Percentiles rank a stretch among this genome's conserved stretches.
Conservation (phyloP, 1,139 yeast genomes). For the Pichia sp. region DNA sequence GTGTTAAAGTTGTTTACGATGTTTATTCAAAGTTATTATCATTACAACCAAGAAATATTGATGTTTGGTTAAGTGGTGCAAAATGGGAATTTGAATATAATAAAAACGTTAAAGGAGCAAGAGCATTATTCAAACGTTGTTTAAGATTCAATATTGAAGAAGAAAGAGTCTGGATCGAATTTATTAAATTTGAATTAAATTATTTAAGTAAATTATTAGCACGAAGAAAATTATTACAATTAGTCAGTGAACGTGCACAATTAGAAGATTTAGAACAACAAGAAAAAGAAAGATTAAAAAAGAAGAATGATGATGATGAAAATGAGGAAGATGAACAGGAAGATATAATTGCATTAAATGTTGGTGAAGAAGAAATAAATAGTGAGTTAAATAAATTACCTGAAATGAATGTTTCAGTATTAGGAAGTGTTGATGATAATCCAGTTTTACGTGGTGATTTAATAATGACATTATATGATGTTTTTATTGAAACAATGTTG, state of each 20-base stretch:
- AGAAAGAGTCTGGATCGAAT: constrained; percentile 71
- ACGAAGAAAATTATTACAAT: constrained; percentile 75
- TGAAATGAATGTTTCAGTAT: constrained; percentile 79
- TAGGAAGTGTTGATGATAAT: constrained; percentile 80
- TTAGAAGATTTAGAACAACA: constrained; percentile 43
- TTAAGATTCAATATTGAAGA: constrained; percentile 78
- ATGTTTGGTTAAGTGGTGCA: constrained; percentile 94
- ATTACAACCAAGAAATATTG: constrained; percentile 84
- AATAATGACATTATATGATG: constrained; percentile 75
- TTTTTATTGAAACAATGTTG: constrained; percentile 51
- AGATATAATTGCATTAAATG: constrained; percentile 21
- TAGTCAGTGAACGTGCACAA: constrained; percentile 69
- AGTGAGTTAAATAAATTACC: constrained; percentile 69
- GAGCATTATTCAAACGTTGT: constrained; percentile 79
- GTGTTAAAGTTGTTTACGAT: constrained; percentile 74
- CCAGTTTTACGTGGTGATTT: constrained; percentile 91
- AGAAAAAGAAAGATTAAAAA: constrained; percentile 25
- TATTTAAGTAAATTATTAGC: constrained; percentile 79
- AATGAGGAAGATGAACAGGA: constrained; percentile 6
- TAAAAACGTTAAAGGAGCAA: constrained; percentile 84
- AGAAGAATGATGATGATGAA: constrained; percentile 26
- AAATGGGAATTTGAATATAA: constrained; percentile 87
- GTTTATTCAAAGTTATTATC: constrained; percentile 75
- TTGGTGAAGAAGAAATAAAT: constrained; percentile 47
- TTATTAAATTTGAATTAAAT: constrained; percentile 80